Percentiles rank a stretch among this genome's conserved stretches.
Evolutionary conservation across 2,329 filamentous ascomycete species (phyloP).

Genomic region (Clonostachys rhizophaga): DNA sequence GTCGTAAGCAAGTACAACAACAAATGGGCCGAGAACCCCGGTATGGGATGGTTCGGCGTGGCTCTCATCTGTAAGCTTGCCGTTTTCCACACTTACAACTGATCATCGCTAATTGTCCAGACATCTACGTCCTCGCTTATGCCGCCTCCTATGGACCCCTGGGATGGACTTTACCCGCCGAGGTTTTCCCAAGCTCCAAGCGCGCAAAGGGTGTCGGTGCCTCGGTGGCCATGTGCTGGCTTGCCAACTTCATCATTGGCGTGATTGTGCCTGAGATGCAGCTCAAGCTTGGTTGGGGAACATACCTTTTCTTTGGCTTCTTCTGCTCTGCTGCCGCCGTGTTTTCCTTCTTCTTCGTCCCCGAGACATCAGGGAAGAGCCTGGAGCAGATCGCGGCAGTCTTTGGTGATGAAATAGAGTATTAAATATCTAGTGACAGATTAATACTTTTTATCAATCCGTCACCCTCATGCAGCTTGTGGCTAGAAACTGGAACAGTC

Average conservation of each 20-base stretch:
- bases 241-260: slow-evolving; percentile 57
- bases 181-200: slow-evolving; percentile 58
- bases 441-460: too few relatives aligned
- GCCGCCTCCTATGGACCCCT: slow-evolving; percentile 53
- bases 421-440: not conserved
- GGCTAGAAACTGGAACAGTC: too few relatives aligned
- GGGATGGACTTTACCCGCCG: slow-evolving; percentile 40
- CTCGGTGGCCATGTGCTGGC: slow-evolving; percentile 25
- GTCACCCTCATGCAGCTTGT: too few relatives aligned
- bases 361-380: not conserved
- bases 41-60: slow-evolving; percentile 38
- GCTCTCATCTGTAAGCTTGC: not conserved
- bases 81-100: not conserved
- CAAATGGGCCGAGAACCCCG: slow-evolving; percentile 37
- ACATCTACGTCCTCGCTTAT: slow-evolving; percentile 51
- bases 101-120: not conserved
- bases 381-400: not conserved
- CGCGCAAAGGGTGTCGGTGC: slow-evolving; percentile 58
- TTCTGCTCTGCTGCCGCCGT: not conserved
- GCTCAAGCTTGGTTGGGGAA: not conserved
- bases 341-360: not conserved
- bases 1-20: slow-evolving; percentile 42
- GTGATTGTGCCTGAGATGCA: not conserved
- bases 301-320: not conserved
- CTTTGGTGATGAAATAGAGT: not conserved